Evolutionary conservation across 2,329 filamentous ascomycete genomes (phyloP), one percentile per base, ranked within the genome.

Genomic region (Ophiosphaerella korrae): DNA sequence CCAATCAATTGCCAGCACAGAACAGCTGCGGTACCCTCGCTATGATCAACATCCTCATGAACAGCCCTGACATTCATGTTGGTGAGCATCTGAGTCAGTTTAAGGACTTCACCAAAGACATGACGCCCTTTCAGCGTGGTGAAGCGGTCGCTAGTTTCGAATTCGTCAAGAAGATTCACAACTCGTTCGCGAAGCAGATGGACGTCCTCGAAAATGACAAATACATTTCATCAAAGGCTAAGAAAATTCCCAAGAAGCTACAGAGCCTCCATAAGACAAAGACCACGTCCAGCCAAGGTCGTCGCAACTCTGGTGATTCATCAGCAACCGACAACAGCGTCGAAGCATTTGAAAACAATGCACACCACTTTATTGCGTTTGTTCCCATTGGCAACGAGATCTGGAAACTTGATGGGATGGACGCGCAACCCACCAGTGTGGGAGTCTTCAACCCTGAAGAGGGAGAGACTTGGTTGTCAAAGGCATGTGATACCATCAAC

Each of bases 21-120:
- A 96, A 96, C 72, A 88, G 91, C 23, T 99, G 94, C 74, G 94
- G 91, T 16, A 94, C 90, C n/a, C 85, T 97, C 39, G 92, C 94
- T 3, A 80, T 97, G 59, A 82, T 97, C 62, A 97, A 97, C 65
- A 96, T 97, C 53, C 78, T 96, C 67, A 95, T 96, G 84, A 97
- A 97, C 68, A 81, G 86, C 21, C 26, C 40, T 0, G 79, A 78
- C 0, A 74, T 91, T 3, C 75, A 85, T 9, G 80, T 97, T 5
- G 91, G 92, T 3, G 75, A 84, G n/a, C 80, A 87, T 52, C 80
- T 97, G 1, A 74, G 79, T 24, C 75, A 79, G 12, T 96, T 97
- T 77, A 93, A 90, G 63, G 76, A 85, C 0, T 84, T 85, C 33
- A 96, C 92, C 0, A 78, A 77, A 57, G 67, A 80, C 12, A 82